A percentile compares a stretch with the other conserved stretches of the same genome.
Evolutionary conservation across 352 stramenopile species (phyloP).

Genomic region (Elongisporangium prolatum): DNA sequence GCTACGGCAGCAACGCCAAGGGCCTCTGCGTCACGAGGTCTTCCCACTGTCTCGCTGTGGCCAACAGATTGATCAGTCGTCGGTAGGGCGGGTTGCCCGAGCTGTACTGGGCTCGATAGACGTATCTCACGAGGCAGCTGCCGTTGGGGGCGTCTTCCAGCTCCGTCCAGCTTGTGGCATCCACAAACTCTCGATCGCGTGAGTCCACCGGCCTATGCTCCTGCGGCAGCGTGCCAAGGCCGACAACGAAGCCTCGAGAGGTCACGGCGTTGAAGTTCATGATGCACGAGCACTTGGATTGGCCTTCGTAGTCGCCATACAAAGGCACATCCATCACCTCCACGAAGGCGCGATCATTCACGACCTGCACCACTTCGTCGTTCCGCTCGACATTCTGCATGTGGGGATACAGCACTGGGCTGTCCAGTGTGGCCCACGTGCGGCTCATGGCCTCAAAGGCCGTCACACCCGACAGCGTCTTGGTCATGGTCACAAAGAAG

Average conservation of each 20-base stretch:
- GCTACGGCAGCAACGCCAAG: slow-evolving; percentile 12
- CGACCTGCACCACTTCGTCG: slow-evolving; percentile 37
- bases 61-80: slow-evolving; percentile 46
- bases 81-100: slow-evolving; percentile 48
- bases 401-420: slow-evolving; percentile 23
- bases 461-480: slow-evolving; percentile 34
- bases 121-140: slow-evolving; percentile 56
- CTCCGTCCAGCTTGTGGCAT: slow-evolving; percentile 49
- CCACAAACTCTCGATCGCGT: slow-evolving; percentile 31
- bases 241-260: slow-evolving; percentile 48
- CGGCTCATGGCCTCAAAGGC: slow-evolving; percentile 35
- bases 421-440: slow-evolving; percentile 25
- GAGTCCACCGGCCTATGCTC: slow-evolving; percentile 17
- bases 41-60: slow-evolving; percentile 51
- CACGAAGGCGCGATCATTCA: slow-evolving; percentile 46
- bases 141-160: slow-evolving; percentile 48
- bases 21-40: slow-evolving; percentile 35
- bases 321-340: slow-evolving; percentile 39
- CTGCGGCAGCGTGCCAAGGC: slow-evolving; percentile 21
- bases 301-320: slow-evolving; percentile 22
- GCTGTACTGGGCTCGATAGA: slow-evolving; percentile 27
- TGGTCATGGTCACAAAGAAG: slow-evolving; percentile 48
- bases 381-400: slow-evolving; percentile 7
- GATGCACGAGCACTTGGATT: slow-evolving; percentile 30
- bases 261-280: slow-evolving; percentile 45